Percentiles rank a stretch among this genome's conserved stretches.
phyloP scores from a whole-genome alignment of 441 rosid genomes.

The Francoa sonchifolia region DNA sequence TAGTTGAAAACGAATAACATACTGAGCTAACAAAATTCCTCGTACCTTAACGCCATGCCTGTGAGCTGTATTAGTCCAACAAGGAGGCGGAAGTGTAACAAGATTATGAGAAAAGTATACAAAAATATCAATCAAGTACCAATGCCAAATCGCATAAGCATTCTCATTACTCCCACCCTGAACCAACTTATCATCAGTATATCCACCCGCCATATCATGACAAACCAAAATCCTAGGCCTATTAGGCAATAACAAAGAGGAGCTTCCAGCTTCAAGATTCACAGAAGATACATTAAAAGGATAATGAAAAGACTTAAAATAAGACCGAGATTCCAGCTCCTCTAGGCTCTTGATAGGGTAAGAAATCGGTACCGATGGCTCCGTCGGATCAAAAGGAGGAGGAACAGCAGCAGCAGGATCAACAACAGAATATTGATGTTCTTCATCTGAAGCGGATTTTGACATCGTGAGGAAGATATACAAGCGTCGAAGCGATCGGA shows the following conservation, averaged over 20 bases:
- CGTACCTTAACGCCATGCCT: slow-evolving; percentile 72
- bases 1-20: too few relatives aligned
- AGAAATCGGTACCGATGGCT: slow-evolving; percentile 54
- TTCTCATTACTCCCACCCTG: slow-evolving; percentile 60
- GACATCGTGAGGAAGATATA: slow-evolving; percentile 14
- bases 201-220: slow-evolving; percentile 79
- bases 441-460: slow-evolving; percentile 10
- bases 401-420: slow-evolving; percentile 13
- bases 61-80: slow-evolving; percentile 87
- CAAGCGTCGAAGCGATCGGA: slow-evolving; percentile 14
- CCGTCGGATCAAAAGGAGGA: slow-evolving; percentile 32
- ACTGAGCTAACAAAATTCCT: too few relatives aligned
- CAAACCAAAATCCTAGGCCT: slow-evolving; percentile 60
- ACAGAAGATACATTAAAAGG: slow-evolving; percentile 52
- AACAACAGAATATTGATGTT: slow-evolving; percentile 10
- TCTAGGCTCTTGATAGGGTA: slow-evolving; percentile 62
- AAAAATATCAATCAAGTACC: slow-evolving; percentile 76
- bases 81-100: slow-evolving; percentile 79
- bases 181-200: slow-evolving; percentile 64
- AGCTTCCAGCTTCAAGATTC: slow-evolving; percentile 28
- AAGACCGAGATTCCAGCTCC: slow-evolving; percentile 46
- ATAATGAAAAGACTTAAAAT: slow-evolving; percentile 70
- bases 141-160: slow-evolving; percentile 69
- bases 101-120: slow-evolving; percentile 69
- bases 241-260: slow-evolving; percentile 16